Evolutionary conservation across 768 basidiomycete species (phyloP), one percentile per base, ranked within the genome.

Genomic region (Russula lepida): DNA sequence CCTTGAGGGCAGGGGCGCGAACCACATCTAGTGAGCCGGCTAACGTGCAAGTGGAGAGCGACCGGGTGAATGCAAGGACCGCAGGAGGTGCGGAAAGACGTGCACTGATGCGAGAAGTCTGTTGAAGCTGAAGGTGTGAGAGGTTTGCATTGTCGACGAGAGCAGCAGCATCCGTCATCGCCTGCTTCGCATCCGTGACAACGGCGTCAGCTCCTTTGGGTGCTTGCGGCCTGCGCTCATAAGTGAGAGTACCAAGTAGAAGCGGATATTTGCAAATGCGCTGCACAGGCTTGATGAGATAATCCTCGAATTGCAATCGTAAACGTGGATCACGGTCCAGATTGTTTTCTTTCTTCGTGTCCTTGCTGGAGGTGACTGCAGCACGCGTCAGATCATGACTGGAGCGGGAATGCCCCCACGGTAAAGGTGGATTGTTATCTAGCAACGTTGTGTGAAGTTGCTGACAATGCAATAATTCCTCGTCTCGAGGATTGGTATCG

Each of bases 221-320:
- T 3, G 17, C 28, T 56, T 52, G 58, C 13, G 53, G 35, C 13
- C 30, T 12, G 41, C 49, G 56, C 15, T 59, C 30, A 19, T 35
- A 41, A 37, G 71, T 64, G 49, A 97, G 79, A 67, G 89, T 85
- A 59, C 85, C 86, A 48, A 99, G 81, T 9, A 99, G 79, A 54
- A 98, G 80, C 19, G 94, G 92, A 70, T 99, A 99, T 67, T 87
- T 90, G 81, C 95, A 98, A 53, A 99, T 88, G 54, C 94, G 79
- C 73, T 99, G 95, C 17, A 98, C 81, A n/a, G 95, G 95, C 73
- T 93, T 93, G 75, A 99, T 98, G 75, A 98, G 80, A 70, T 94
- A 94, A 74, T 98, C 95, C 66, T 83, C 75, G 71, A 89, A 84
- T 59, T 79, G 78, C 39, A 89, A 79, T 23, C 81, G 81, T 13